Base-by-base conservation (phyloP, 1,139 yeast species). In the Hansenula sp. region DNA sequence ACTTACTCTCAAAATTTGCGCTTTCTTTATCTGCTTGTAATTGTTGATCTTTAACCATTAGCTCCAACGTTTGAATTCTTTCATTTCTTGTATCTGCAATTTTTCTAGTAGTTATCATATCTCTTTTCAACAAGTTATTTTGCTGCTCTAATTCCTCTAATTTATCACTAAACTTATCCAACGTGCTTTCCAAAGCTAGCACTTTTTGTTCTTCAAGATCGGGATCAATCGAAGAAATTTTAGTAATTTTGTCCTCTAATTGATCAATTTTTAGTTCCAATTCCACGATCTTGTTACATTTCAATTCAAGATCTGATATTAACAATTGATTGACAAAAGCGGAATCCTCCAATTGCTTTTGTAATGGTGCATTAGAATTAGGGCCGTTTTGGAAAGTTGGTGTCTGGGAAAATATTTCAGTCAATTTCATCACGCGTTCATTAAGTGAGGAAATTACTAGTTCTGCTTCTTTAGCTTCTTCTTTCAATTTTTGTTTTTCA, bases 41-140 rank as follows among this genome's bases (percentile, higher is more conserved):
- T 50, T 79, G 81, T 45, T 81, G 79, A 17, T 77, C 78, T 38
- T 68, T 66, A 42, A 85, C 65, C 25, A 77, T 62, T 16, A 60
- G 55, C 53, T 82, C 84, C 46, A 86, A 68, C 35, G 74, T 71
- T 43, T 70, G 68, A 39, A 85, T 84, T 40, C 86, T 74, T 45
- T 71, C 73, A 48, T 79, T 81, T 43, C 90, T 72, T 25, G 79
- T 70, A 24, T 76, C 81, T 30, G 84, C 73, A 42, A 84, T 72
- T 54, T 78, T 75, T 48, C 80, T 80, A 40, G 82, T 72, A 15
- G 81, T 70, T 25, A 73, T 69, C 12, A 81, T 66, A 54, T 75
- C 79, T 45, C 62, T 70, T 51, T 67, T 66, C 30, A 77, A 55
- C 19, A 65, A 53, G 19, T 63, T 56, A 51, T 77, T 77, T 52